phyloP scores from a whole-genome alignment of 805 yeast genomes.

The Saccharomycopsis lassenensis region DNA sequence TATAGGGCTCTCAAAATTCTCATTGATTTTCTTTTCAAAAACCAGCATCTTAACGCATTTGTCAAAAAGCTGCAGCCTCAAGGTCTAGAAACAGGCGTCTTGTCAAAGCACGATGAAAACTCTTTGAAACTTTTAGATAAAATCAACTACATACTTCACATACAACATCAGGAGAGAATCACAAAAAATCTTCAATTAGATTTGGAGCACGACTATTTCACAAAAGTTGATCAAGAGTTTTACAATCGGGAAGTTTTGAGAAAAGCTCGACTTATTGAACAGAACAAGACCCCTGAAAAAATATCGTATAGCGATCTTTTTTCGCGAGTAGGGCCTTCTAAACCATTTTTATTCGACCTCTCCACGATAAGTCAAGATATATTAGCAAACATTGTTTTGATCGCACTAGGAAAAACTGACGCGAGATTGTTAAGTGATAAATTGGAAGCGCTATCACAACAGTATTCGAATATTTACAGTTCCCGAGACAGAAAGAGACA shows the following conservation, averaged over 20 bases:
- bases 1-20: slow-evolving; percentile 10
- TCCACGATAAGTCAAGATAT: slow-evolving; percentile 1
- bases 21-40: slow-evolving; percentile 13
- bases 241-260: neutral
- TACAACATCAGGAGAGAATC: slow-evolving; percentile 11
- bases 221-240: neutral
- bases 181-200: slow-evolving; percentile 11
- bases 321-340: neutral
- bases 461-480: too few relatives aligned
- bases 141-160: slow-evolving; percentile 11
- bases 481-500: too few relatives aligned
- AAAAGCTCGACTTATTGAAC: neutral
- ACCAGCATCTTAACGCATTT: slow-evolving; percentile 6
- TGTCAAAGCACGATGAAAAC: slow-evolving; percentile 6
- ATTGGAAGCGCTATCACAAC: too few relatives aligned
- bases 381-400: slow-evolving; percentile 3
- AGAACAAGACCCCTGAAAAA: slow-evolving; percentile 2
- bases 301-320: slow-evolving; percentile 1
- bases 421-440: neutral
- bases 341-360: slow-evolving; percentile 4
- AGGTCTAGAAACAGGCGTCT: neutral
- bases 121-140: slow-evolving; percentile 10
- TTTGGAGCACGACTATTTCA: slow-evolving; percentile 9
- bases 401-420: slow-evolving; percentile 5
- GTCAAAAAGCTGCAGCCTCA: slow-evolving; percentile 7